Evolutionary conservation across 1,284 basidiomycete genomes (phyloP).

Genomic region (Grifola frondosa): DNA sequence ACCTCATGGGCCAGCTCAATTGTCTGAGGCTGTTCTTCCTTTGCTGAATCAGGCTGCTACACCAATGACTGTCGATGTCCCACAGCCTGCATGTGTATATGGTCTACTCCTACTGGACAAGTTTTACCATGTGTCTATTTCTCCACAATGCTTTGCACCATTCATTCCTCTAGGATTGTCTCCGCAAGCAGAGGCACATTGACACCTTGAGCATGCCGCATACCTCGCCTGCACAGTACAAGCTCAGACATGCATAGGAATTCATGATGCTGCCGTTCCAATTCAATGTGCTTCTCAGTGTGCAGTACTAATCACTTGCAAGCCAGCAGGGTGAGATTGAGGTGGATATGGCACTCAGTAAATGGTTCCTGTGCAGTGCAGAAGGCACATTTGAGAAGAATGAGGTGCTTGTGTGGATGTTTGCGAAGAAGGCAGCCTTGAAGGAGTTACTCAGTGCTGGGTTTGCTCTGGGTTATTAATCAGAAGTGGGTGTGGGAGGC

Average conservation of each 20-base stretch:
- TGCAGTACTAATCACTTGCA: slow-evolving; percentile 87
- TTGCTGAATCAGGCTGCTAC: slow-evolving; percentile 77
- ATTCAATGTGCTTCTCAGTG: slow-evolving; percentile 85
- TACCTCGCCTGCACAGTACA: slow-evolving; percentile 90
- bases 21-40: slow-evolving; percentile 58
- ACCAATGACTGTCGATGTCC: slow-evolving; percentile 65
- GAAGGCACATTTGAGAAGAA: slow-evolving; percentile 83
- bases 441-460: slow-evolving; percentile 79
- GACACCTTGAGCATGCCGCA: slow-evolving; percentile 75
- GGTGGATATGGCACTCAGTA: slow-evolving; percentile 91
- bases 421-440: slow-evolving; percentile 86
- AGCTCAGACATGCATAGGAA: slow-evolving; percentile 87
- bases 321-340: slow-evolving; percentile 82
- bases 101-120: slow-evolving; percentile 81
- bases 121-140: slow-evolving; percentile 57
- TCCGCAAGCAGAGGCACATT: slow-evolving; percentile 45
- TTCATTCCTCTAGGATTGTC: slow-evolving; percentile 43
- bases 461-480: slow-evolving; percentile 93
- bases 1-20: slow-evolving; percentile 83
- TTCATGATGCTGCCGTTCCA: slow-evolving; percentile 82
- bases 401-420: slow-evolving; percentile 80
- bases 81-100: slow-evolving; percentile 82
- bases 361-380: slow-evolving; percentile 90
- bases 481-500: slow-evolving; percentile 74
- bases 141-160: slow-evolving; percentile 48